Base-by-base conservation (phyloP, 768 basidiomycete species). In the Lentinula aciculospora region DNA sequence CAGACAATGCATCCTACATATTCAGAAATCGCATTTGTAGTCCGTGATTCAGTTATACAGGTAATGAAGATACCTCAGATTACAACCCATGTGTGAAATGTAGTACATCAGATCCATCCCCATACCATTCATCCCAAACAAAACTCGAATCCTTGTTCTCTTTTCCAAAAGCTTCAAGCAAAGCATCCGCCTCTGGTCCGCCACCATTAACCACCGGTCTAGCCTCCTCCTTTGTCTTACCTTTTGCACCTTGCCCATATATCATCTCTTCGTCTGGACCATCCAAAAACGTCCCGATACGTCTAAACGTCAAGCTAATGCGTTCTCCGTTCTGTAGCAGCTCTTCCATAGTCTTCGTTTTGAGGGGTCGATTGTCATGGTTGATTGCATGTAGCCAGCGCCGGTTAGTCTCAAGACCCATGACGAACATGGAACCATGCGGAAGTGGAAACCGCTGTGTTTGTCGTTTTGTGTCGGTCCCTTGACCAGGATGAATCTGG, bases 371-470 rank as follows among this genome's bases (percentile, higher is more conserved):
- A 61, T 88, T 91, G 71, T 92, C 90, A 55, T 82, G 82, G 59
- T 83, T 81, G 62, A 93, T 88, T 40, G 81, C 83, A 64, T 93
- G 90, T 55, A 91, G 71, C 87, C 89, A 92, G 58, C 76, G 78
- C 56, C 74, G 72, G 63, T 93, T 93, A 48, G 89, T 92, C 54
- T 78, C 75, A 4, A 83, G 77, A 0, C 89, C 89, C 74, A 92
- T 74, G 58, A 90, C 84, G 67, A 93, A 92, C 79, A 92, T 84
- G 4, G 88, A 90, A 67, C 89, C 91, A 64, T 92, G 84, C 0
- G 88, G 88, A 0, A 93, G 81, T 0, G 85, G 83, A 19, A 92
- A 79, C 59, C 83, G 83, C 66, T 89, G 88, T 0, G 80, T 67
- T 1, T 65, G 36, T 47, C 59, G 53, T 32, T 44, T 56, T 34